These are phyloP conservation scores for Scutellaria barbata DNA, from an alignment of 257 asterid species.

Conservation along the genomic window DNA sequence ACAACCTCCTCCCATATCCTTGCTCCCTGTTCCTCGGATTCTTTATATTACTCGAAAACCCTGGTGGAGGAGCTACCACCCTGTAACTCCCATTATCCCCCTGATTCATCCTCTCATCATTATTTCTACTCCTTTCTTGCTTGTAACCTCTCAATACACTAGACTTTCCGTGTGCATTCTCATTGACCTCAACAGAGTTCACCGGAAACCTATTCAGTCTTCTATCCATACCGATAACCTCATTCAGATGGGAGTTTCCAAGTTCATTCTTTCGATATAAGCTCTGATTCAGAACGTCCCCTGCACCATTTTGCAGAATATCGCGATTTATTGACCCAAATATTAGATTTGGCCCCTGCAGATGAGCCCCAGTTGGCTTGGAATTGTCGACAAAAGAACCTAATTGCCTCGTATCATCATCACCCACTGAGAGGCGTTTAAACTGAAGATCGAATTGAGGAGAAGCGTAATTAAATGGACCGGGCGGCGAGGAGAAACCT, in stretches of 20 bases:
- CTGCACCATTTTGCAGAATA: conserved; percentile 32
- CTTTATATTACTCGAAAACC: conserved; percentile 46
- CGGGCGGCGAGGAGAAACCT: conserved; percentile 43
- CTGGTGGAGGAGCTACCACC: conserved; percentile 52
- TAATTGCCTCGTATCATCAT: conserved; percentile 37
- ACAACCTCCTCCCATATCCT: conserved; percentile 38
- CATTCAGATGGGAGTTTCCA: conserved; percentile 33
- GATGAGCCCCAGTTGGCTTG: conserved; percentile 28
- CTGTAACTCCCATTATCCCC: conserved; percentile 42
- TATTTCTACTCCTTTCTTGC: conserved; percentile 38
- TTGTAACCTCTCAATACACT: conserved; percentile 38
- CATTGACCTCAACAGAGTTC: conserved; percentile 39
- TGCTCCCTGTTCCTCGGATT: conserved; percentile 40
- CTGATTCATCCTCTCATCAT: conserved; percentile 37
- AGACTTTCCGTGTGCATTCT: conserved; percentile 37
- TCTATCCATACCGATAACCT: conserved; percentile 36
- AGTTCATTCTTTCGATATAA: conserved; percentile 31
- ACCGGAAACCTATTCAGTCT: conserved; percentile 39
- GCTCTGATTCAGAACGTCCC: conserved; percentile 34
- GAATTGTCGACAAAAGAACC: conserved; percentile 41
- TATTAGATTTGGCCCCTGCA: conserved; percentile 51
- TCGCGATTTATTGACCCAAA: conserved; percentile 62
- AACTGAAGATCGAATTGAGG: conserved; percentile 46
- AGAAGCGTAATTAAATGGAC: conserved; percentile 41
- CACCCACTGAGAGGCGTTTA: conserved; percentile 28